These are phyloP conservation scores for Russula sp. DNA, from an alignment of 768 basidiomycete species.

Conservation along the genomic window DNA sequence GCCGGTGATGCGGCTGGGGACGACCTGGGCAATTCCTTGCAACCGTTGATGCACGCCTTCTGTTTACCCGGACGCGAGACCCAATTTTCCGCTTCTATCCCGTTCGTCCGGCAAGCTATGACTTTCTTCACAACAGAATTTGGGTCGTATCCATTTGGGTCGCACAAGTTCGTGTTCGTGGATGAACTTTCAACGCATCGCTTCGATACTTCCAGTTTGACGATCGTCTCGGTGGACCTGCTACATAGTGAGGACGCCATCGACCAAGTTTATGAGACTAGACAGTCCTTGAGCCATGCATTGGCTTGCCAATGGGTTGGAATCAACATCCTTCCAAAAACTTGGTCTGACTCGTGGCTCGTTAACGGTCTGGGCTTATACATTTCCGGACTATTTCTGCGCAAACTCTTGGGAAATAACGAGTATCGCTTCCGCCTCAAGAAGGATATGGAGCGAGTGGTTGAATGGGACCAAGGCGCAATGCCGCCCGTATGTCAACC, in stretches of 20 bases:
- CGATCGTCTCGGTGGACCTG: constrained; percentile 74
- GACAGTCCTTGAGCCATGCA: constrained; percentile 81
- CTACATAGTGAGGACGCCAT: constrained; percentile 86
- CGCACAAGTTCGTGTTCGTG: constrained; percentile 92
- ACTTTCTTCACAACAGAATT: constrained; percentile 87
- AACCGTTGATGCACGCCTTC: constrained; percentile 84
- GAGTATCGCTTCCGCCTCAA: constrained; percentile 94
- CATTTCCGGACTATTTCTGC: constrained; percentile 83
- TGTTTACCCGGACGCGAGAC: constrained; percentile 87
- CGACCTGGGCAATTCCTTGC: constrained; percentile 56
- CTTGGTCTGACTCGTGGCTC: constrained; percentile 95
- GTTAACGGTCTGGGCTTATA: constrained; percentile 91
- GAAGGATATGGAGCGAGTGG: constrained; percentile 92
- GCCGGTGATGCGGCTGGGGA: constrained; percentile 60
- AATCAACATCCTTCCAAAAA: constrained; percentile 91
- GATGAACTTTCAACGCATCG: constrained; percentile 80
- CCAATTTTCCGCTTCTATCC: constrained; percentile 63
- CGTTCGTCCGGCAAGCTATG: constrained; percentile 85
- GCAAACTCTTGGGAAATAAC: constrained; percentile 89
- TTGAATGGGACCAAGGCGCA: constrained; percentile 80
- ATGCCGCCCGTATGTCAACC: constrained; percentile 96
- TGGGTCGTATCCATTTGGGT: constrained; percentile 94
- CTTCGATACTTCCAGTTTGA: constrained; percentile 81
- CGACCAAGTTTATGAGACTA: constrained; percentile 88
- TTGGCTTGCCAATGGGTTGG: constrained; percentile 97